Evolutionary conservation across 495 filamentous ascomycete species (phyloP).

Genomic region (Tuber calosporum): DNA sequence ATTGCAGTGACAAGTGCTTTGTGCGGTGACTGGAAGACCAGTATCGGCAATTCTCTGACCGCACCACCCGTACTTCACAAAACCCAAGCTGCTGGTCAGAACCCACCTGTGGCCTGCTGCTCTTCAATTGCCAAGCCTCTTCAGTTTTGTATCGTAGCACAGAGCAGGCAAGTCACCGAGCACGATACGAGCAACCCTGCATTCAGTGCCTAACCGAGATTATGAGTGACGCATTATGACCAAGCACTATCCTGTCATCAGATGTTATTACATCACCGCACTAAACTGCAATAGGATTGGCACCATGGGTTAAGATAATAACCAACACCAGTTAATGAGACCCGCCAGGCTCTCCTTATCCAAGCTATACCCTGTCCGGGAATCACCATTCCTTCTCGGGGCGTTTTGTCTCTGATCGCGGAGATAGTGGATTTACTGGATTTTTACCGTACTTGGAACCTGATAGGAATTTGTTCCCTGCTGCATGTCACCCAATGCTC

Average conservation of each 20-base stretch:
- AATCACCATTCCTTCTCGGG: too few relatives aligned
- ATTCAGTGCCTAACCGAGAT: neutral
- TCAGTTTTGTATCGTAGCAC: neutral
- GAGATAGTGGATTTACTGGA: too few relatives aligned
- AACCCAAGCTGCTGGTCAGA: neutral
- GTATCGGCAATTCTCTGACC: neutral
- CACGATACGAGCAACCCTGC: neutral
- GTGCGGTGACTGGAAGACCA: neutral
- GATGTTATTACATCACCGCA: neutral
- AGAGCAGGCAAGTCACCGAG: neutral
- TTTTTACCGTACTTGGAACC: too few relatives aligned
- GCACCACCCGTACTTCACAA: neutral
- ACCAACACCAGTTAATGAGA: too few relatives aligned
- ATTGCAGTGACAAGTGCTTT: neutral
- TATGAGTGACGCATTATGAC: neutral
- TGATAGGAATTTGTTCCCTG: neutral
- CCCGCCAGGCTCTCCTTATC: too few relatives aligned
- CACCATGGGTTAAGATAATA: too few relatives aligned
- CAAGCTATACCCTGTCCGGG: too few relatives aligned
- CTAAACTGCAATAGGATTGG: too few relatives aligned
- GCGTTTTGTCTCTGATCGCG: too few relatives aligned
- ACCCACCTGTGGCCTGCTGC: neutral
- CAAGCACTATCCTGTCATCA: neutral
- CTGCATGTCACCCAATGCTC: neutral
- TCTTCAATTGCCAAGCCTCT: neutral